Evolutionary conservation across 495 filamentous ascomycete genomes (phyloP).

Genomic region (Lindgomyces ingoldianus): DNA sequence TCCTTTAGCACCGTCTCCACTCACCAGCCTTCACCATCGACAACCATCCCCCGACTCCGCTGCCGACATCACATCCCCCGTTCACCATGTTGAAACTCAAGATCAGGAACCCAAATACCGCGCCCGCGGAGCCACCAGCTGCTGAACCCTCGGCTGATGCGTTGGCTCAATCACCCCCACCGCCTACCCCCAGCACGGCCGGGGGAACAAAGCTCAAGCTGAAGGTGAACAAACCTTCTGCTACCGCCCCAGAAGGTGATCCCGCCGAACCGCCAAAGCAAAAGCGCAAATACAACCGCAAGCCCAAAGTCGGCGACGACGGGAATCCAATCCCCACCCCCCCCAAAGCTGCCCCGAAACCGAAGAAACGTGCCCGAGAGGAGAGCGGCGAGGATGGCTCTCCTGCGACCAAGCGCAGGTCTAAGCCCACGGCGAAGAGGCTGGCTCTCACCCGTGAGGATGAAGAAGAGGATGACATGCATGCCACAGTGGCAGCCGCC

Average conservation of each 20-base stretch:
- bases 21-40: not conserved
- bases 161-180: constrained; percentile 39
- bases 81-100: constrained; percentile 56
- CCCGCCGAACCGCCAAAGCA: constrained; percentile 31
- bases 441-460: constrained; percentile 6
- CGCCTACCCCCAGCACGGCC: not conserved
- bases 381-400: constrained; percentile 47
- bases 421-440: constrained; percentile 28
- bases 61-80: not conserved
- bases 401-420: constrained; percentile 33
- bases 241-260: constrained; percentile 27
- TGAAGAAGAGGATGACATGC: constrained; percentile 14
- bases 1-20: not conserved
- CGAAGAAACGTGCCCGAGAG: constrained; percentile 52
- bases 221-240: constrained; percentile 43
- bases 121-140: constrained; percentile 13
- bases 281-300: constrained; percentile 43
- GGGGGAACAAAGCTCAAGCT: constrained; percentile 48
- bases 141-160: constrained; percentile 24
- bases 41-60: not conserved
- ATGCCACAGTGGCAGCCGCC: not conserved
- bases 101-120: not conserved
- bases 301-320: constrained; percentile 41
- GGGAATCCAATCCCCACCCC: constrained; percentile 34
- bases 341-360: constrained; percentile 47